phyloP scores from a whole-genome alignment of 2,329 filamentous ascomycete genomes.

The Talaromyces rugulosus region DNA sequence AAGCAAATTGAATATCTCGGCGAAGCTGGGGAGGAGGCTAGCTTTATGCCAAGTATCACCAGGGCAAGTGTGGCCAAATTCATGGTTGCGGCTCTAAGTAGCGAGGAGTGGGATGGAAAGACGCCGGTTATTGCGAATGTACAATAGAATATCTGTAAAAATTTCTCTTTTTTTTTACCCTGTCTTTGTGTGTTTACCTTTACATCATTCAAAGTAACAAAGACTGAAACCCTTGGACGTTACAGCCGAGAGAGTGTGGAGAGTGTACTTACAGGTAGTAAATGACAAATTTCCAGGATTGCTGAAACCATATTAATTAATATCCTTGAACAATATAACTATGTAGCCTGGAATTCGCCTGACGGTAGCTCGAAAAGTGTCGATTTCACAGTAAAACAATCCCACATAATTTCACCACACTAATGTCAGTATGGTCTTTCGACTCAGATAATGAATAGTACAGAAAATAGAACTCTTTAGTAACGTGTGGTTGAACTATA shows the following conservation, averaged over 20 bases:
- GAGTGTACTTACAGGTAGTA: neutral
- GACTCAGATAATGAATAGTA: too few relatives aligned
- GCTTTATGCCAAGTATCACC: conserved; percentile 11
- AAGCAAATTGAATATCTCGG: conserved; percentile 1
- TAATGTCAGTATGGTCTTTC: too few relatives aligned
- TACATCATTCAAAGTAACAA: neutral
- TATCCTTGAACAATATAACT: too few relatives aligned
- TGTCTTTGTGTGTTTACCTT: neutral
- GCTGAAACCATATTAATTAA: too few relatives aligned
- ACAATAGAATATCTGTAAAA: neutral
- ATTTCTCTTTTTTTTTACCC: neutral
- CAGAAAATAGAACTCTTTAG: too few relatives aligned
- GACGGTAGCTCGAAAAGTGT: too few relatives aligned
- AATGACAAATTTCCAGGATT: too few relatives aligned
- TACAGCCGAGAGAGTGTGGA: too few relatives aligned
- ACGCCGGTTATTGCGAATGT: conserved; percentile 6
- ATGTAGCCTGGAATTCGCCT: too few relatives aligned
- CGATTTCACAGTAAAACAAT: too few relatives aligned
- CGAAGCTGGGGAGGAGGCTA: neutral
- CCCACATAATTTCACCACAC: too few relatives aligned
- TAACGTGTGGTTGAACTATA: neutral
- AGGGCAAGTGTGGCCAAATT: conserved; percentile 11
- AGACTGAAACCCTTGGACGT: neutral
- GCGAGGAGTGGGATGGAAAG: conserved; percentile 5
- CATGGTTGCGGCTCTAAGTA: conserved; percentile 1